A percentile compares a stretch with the other conserved stretches of the same genome.
Evolutionary conservation across 805 yeast genomes (phyloP).

Genomic region (Wickerhamiella musiphila): DNA sequence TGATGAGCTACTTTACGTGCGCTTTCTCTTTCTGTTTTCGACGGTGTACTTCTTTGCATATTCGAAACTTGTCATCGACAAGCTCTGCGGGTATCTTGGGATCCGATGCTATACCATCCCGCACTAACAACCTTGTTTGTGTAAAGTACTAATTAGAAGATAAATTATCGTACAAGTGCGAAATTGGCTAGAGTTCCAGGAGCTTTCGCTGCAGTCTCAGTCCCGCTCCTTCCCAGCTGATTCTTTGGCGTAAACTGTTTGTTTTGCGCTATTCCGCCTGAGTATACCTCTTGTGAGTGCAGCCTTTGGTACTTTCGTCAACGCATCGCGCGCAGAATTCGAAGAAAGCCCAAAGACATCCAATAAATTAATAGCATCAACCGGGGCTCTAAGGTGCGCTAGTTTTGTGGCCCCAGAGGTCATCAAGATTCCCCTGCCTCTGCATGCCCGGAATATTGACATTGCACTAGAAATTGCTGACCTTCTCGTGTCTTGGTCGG

Average conservation of each 20-base stretch:
- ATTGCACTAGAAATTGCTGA: conserved; percentile 55
- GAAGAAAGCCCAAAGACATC: conserved; percentile 54
- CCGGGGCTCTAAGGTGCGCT: conserved; percentile 37
- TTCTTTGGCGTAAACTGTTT: conserved; percentile 26
- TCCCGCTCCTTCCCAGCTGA: neutral
- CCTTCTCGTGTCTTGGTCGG: conserved; percentile 31
- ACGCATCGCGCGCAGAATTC: conserved; percentile 39
- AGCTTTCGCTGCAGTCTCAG: too few species aligned
- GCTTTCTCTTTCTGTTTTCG: conserved; percentile 45
- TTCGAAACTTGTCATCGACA: conserved; percentile 58
- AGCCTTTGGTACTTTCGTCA: conserved; percentile 41
- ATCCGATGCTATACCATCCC: conserved; percentile 63
- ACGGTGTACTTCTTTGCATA: conserved; percentile 48
- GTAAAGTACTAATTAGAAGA: neutral
- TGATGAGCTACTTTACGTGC: conserved; percentile 27
- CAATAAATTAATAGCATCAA: conserved; percentile 51
- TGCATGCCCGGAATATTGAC: conserved; percentile 61
- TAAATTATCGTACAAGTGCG: neutral
- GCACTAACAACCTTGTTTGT: neutral
- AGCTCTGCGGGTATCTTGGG: conserved; percentile 66
- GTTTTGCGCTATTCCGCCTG: conserved; percentile 60
- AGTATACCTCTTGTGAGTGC: conserved; percentile 60
- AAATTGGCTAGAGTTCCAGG: neutral
- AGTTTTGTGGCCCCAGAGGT: conserved; percentile 51
- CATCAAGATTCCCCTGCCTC: conserved; percentile 63